A percentile compares a stretch with the other conserved stretches of the same genome.
Conservation (phyloP, 768 basidiomycete genomes). For the Rhodosporidiobolus sp. region DNA sequence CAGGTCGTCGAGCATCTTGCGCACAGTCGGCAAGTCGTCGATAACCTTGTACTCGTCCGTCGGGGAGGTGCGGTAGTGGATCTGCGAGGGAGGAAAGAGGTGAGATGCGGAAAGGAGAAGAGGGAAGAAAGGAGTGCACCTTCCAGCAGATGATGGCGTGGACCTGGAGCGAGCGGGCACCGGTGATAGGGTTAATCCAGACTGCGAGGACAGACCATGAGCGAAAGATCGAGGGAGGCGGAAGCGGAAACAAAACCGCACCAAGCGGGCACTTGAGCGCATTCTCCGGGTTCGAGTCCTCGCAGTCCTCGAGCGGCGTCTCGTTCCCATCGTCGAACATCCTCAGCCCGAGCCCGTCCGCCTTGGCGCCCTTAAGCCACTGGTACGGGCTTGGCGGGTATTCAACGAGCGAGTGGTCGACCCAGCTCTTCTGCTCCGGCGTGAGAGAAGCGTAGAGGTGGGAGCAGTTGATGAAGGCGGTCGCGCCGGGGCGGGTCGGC, state of each 20-base stretch:
- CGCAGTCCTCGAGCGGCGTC: background rate
- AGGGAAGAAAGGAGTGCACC: too few species aligned
- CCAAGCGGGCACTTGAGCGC: background rate
- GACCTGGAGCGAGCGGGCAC: background rate
- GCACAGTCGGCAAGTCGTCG: conserved; percentile 7
- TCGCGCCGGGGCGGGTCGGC: background rate
- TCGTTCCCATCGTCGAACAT: conserved; percentile 18
- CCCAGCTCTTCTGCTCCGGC: conserved; percentile 1
- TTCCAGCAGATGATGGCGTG: conserved; percentile 15
- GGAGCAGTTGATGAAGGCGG: conserved; percentile 10
- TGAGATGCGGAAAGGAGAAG: too few species aligned
- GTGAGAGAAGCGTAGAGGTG: conserved; percentile 1
- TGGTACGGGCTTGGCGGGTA: background rate
- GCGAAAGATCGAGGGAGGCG: too few species aligned
- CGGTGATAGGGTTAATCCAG: conserved; percentile 20
- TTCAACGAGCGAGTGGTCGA: background rate
- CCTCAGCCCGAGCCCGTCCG: background rate
- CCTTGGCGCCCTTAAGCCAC: background rate
- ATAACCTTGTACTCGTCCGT: background rate
- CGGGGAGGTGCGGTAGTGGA: conserved; percentile 4
- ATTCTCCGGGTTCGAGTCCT: background rate
- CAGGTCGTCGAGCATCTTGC: conserved; percentile 15
- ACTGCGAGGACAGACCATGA: too few species aligned
- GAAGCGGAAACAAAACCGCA: background rate
- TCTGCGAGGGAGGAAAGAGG: too few species aligned